Evolutionary conservation across 768 basidiomycete species (phyloP), one percentile per base, ranked within the genome.

Genomic region (Candolleomyces eurysporus): DNA sequence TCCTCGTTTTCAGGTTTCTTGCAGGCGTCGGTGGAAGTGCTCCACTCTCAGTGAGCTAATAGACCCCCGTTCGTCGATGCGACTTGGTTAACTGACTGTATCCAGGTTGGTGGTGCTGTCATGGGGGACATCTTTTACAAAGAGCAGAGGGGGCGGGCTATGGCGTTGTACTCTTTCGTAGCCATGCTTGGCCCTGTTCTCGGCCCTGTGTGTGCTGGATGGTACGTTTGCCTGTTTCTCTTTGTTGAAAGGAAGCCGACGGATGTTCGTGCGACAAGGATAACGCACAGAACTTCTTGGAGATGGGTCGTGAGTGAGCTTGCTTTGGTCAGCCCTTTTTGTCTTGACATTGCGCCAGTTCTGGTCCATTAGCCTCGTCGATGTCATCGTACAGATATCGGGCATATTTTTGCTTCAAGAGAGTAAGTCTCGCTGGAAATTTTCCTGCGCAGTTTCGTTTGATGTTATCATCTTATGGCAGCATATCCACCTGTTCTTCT

Each of bases 11-110:
- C 63, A 83, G 87, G 9, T 86, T 89, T 66, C 71, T 88, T 2
- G 76, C 86, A 2, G 87, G 88, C 14, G 71, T 89, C 13, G 88
- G 88, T 45, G 88, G 87, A 0, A 81, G 82, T 45, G 87, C 87
- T 3, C 85, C 87, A 13, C 77, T 86, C n/a, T 75, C 81, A 13
- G 76, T 87, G 17, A 30, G 49, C 26, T 3, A 16, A 4, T 19
- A 21, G 3, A 50, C 21, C 7, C 13, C 13, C n/a, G 19, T 13
- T 17, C 14, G 4, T 22, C 49, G 22, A 22, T 30, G 22, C 13
- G 7, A 26, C 13, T 21, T 22, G n/a, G 49, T 50, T 50, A 5
- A 50, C 19, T 13, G 49, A 21, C 49, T 19, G 11, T 9, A 7
- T 16, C 14, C 14, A 50, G 49, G 49, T 50, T 14, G 86, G 86